phyloP scores from a whole-genome alignment of 192 early-diverging fungal species.

The Linnemannia elongata region DNA sequence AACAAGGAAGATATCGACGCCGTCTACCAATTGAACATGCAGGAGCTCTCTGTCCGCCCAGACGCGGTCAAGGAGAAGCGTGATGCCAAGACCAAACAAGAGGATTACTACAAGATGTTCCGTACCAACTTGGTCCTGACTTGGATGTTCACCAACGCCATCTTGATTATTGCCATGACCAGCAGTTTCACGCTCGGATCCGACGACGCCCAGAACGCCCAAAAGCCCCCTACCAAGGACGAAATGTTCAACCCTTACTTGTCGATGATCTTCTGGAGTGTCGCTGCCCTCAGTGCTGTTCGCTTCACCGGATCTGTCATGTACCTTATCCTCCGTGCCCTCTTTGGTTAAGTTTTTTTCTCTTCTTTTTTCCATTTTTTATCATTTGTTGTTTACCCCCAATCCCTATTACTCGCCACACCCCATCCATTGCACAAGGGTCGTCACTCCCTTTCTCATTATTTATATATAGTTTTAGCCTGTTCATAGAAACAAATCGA shows the following conservation, averaged over 20 bases:
- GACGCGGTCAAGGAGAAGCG: constrained; percentile 70
- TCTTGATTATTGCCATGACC: constrained; percentile 80
- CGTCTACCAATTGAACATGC: constrained; percentile 85
- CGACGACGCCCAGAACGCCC: background rate
- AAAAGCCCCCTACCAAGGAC: constrained; percentile 2
- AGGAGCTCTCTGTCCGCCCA: constrained; percentile 64
- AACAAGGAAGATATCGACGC: constrained; percentile 85
- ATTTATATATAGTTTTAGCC: constrained; percentile 1
- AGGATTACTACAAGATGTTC: constrained; percentile 92
- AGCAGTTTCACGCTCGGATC: constrained; percentile 40
- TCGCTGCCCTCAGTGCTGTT: constrained; percentile 76
- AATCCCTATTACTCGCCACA: too few species aligned
- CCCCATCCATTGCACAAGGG: constrained; percentile 7
- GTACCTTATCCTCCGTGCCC: constrained; percentile 75
- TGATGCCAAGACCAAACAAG: constrained; percentile 86
- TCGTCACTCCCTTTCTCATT: constrained; percentile 4
- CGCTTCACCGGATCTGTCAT: constrained; percentile 81
- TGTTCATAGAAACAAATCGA: background rate
- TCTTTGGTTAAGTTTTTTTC: constrained; percentile 66
- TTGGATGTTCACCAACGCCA: constrained; percentile 90
- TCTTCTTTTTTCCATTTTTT: background rate
- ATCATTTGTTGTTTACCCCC: background rate
- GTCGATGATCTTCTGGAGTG: constrained; percentile 90
- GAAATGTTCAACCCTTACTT: constrained; percentile 81
- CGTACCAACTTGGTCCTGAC: constrained; percentile 83